Evolutionary conservation across 2,329 filamentous ascomycete genomes (phyloP).

Genomic region (Neofusicoccum kwambonambiense): DNA sequence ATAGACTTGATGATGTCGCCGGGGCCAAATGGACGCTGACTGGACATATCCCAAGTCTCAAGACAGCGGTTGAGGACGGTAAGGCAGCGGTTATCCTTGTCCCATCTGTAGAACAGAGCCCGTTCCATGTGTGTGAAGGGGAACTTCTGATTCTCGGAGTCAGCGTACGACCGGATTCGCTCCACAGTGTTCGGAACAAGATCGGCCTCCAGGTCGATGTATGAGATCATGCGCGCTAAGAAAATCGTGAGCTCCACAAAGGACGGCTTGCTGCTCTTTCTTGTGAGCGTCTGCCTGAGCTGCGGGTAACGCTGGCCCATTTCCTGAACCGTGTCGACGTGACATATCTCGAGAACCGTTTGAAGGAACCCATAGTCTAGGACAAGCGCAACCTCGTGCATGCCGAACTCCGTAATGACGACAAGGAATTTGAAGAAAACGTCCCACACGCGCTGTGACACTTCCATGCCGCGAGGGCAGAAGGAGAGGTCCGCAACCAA

Average conservation of each 20-base stretch:
- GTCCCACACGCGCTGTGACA: slow-evolving; percentile 9
- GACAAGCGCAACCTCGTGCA: neutral
- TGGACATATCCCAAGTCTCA: slow-evolving; percentile 33
- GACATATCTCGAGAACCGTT: slow-evolving; percentile 4
- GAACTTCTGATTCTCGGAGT: slow-evolving; percentile 28
- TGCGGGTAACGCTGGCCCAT: slow-evolving; percentile 12
- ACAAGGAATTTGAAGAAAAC: slow-evolving; percentile 9
- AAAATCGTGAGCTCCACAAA: neutral
- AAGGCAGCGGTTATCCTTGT: slow-evolving; percentile 30
- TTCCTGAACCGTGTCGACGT: neutral
- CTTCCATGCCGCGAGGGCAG: slow-evolving; percentile 1
- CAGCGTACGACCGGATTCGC: slow-evolving; percentile 24
- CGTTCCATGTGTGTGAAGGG: slow-evolving; percentile 29
- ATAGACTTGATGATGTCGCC: slow-evolving; percentile 35
- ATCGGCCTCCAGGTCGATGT: slow-evolving; percentile 27
- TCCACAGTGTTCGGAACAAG: slow-evolving; percentile 19
- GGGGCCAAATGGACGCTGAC: slow-evolving; percentile 31
- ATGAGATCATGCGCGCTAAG: neutral
- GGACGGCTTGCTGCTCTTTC: slow-evolving; percentile 24
- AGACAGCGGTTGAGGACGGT: slow-evolving; percentile 36
- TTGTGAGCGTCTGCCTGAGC: slow-evolving; percentile 23
- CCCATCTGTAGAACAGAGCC: slow-evolving; percentile 27
- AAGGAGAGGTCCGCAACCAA: neutral
- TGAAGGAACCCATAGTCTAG: slow-evolving; percentile 10
- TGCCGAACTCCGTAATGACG: neutral